Conservation (phyloP, 2,329 filamentous ascomycete genomes). For the Pestalotiopsis sp. region DNA sequence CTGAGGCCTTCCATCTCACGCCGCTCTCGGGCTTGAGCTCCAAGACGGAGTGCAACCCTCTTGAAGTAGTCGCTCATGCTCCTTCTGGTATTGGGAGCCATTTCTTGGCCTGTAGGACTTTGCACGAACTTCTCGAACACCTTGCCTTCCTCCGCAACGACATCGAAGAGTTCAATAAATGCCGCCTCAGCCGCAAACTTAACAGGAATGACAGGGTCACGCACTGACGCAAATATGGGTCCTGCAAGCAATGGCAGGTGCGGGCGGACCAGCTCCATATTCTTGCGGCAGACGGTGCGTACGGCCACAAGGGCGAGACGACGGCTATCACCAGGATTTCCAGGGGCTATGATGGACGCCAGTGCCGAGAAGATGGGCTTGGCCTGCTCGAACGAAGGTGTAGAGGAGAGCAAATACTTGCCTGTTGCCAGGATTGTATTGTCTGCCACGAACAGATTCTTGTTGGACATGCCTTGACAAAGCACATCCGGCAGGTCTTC, state of each 20-base stretch:
- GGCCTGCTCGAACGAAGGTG: conserved; percentile 71
- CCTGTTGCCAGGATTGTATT: conserved; percentile 88
- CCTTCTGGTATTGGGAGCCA: conserved; percentile 76
- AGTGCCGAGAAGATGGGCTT: conserved; percentile 82
- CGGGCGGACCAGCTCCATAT: conserved; percentile 79
- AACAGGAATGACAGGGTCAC: conserved; percentile 90
- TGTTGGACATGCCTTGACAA: conserved; percentile 76
- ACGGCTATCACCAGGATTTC: conserved; percentile 78
- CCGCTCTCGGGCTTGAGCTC: conserved; percentile 84
- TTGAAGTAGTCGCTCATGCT: conserved; percentile 98
- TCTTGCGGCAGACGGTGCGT: conserved; percentile 78
- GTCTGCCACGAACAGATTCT: conserved; percentile 80
- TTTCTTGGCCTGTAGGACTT: conserved; percentile 61
- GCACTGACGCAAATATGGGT: conserved; percentile 85
- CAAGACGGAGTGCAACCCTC: conserved; percentile 81
- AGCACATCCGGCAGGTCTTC: conserved; percentile 79
- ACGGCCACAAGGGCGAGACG: conserved; percentile 85
- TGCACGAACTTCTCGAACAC: conserved; percentile 92
- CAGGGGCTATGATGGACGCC: conserved; percentile 74
- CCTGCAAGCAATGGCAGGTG: conserved; percentile 80
- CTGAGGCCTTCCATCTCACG: conserved; percentile 73
- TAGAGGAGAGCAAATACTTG: conserved; percentile 79
- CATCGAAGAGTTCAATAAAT: conserved; percentile 87
- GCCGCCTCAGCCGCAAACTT: conserved; percentile 94
- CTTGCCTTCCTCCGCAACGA: conserved; percentile 81